Evolutionary conservation across 805 yeast genomes (phyloP), one percentile per base, ranked within the genome.

Genomic region (Candida nanaspora): DNA sequence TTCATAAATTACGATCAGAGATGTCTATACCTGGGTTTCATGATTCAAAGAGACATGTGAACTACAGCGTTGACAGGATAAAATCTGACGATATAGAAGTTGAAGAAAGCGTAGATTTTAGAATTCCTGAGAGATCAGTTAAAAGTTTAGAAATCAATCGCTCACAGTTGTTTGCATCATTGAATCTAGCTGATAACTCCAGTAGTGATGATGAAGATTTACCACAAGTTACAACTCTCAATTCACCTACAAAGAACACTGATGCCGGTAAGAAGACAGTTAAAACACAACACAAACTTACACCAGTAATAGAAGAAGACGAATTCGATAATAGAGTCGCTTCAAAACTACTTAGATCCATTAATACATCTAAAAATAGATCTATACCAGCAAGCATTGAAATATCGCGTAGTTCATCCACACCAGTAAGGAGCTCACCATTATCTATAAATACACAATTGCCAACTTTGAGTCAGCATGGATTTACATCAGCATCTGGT

Each of bases 1-100:
- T 68, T 46, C 68, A 66, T 40, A 52, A 51, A 16, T 52, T 70
- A 41, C 49, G 77, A 36, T 49, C 59, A 11, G 70, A 66, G 21
- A 68, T 73, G 73, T 43, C 63, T 8, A 55, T 56, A 2, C 74
- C 74, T 0, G 66, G 71, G n/a, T 31, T 46, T 47, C 19, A 32
- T 36, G 25, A 37, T 21, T 29, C 41, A 38, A 57, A 42, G 46
- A 53, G 41, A 44, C 53, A 38, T 50, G 59, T 23, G 51, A 61
- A 13, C 52, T 58, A 3, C 34, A 51, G 22, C 53, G 49, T 30
- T 40, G 52, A 11, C 38, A 45, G 11, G 6, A 3, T 4, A 6
- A 35, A 26, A 18, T 26, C 32, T 38, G 61, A 41, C 28, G 41
- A 4, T 43, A 41, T 37, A 22, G 43, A 18, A 40, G 44, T 8